phyloP scores from a whole-genome alignment of 2,329 filamentous ascomycete species.

The Clonostachys rhizophaga region DNA sequence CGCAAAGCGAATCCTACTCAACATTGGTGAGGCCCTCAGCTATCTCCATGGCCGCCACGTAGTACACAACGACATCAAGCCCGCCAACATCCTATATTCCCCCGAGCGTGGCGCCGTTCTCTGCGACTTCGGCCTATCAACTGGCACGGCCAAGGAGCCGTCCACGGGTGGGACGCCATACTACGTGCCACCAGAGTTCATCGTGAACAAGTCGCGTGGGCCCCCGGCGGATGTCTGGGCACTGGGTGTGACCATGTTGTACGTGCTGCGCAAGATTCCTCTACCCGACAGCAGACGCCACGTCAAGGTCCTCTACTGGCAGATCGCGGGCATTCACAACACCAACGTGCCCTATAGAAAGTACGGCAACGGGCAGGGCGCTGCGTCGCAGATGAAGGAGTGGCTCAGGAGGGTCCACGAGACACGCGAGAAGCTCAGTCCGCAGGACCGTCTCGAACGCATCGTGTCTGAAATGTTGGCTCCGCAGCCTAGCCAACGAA shows the following conservation, averaged over 20 bases:
- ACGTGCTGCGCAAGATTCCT: conserved; percentile 48
- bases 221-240: conserved; percentile 55
- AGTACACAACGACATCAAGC: conserved; percentile 60
- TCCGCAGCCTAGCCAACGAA: conserved; percentile 43
- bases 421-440: conserved; percentile 38
- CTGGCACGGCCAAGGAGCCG: conserved; percentile 35
- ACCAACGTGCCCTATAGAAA: conserved; percentile 20
- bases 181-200: conserved; percentile 58
- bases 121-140: conserved; percentile 56
- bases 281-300: conserved; percentile 48
- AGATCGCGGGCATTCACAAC: conserved; percentile 51
- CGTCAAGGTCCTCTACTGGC: conserved; percentile 49
- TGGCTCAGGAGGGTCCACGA: conserved; percentile 51
- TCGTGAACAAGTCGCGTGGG: conserved; percentile 47
- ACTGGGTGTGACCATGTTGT: conserved; percentile 56
- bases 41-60: conserved; percentile 50
- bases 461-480: conserved; percentile 50
- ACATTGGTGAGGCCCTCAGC: conserved; percentile 48
- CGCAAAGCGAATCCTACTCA: conserved; percentile 45
- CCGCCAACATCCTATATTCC: conserved; percentile 57
- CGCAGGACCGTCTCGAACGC: conserved; percentile 42
- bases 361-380: conserved; percentile 29
- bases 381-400: conserved; percentile 47
- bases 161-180: conserved; percentile 54
- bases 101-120: conserved; percentile 53